Evolutionary conservation across 139 green algal genomes (phyloP), one percentile per base, ranked within the genome.

Genomic region (Chlorella ohadii): DNA sequence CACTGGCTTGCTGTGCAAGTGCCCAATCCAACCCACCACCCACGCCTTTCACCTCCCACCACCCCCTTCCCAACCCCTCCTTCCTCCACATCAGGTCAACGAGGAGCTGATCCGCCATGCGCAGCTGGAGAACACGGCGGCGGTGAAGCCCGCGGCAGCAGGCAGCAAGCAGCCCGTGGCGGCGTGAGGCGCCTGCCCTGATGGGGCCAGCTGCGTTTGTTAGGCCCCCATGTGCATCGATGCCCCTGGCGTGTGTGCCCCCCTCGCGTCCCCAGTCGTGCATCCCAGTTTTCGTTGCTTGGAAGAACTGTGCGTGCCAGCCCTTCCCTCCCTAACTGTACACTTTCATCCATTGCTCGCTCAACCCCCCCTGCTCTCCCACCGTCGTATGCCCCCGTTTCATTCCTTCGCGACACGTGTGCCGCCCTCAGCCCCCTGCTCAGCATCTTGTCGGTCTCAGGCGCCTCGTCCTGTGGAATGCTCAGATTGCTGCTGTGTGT

Each of bases 31-130:
- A n/a, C n/a, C n/a, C n/a, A n/a, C n/a, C n/a, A n/a, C n/a, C n/a
- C n/a, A n/a, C n/a, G n/a, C n/a, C n/a, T n/a, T n/a, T n/a, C n/a
- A n/a, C n/a, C n/a, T n/a, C n/a, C n/a, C n/a, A n/a, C n/a, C n/a
- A n/a, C n/a, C n/a, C n/a, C n/a, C n/a, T n/a, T n/a, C n/a, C n/a
- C n/a, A n/a, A n/a, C n/a, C n/a, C 65, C 65, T 44, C n/a, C 67
- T 7, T 7, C 34, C 36, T 16, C 34, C 36, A 16, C 20, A 27
- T 7, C 70, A 77, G 70, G 70, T 86, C 25, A 79, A 88, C 25
- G 86, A 90, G 77, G 78, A 86, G 38, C 86, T 90, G n/a, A 85
- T 90, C 39, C 76, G 78, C 44, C 86, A 90, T 34, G 82, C 82
- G 22, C 51, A 74, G 13, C 83, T 88, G 41, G 86, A 88, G 36